Conservation (phyloP, 495 filamentous ascomycete genomes). For the Tuber calosporum region DNA sequence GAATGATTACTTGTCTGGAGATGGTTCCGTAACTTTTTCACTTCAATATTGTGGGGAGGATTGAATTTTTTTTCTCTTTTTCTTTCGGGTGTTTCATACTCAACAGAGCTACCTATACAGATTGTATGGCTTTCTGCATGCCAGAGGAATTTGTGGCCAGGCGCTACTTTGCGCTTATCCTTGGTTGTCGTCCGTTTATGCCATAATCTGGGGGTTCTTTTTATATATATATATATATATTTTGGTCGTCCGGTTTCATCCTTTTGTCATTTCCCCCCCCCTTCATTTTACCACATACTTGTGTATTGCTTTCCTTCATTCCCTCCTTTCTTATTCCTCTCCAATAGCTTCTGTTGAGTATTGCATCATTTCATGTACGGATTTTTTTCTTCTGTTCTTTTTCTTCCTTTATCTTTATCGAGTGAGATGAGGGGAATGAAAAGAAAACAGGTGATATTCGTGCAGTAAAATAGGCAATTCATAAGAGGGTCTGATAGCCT, state of each 20-base stretch:
- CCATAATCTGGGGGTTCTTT: not conserved
- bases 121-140: not conserved
- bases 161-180: not conserved
- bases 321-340: slow-evolving; percentile 21
- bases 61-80: not conserved
- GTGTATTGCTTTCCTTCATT: slow-evolving; percentile 5
- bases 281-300: not conserved
- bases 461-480: not conserved
- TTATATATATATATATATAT: not conserved
- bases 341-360: slow-evolving; percentile 24
- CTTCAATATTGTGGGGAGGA: slow-evolving; percentile 1
- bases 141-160: not conserved
- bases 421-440: not conserved
- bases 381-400: slow-evolving; percentile 26
- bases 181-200: not conserved
- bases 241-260: not conserved
- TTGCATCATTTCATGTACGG: slow-evolving; percentile 14
- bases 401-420: not conserved
- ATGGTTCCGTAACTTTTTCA: slow-evolving; percentile 18
- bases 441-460: not conserved
- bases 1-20: slow-evolving; percentile 25
- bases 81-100: slow-evolving; percentile 5
- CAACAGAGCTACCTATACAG: slow-evolving; percentile 1
- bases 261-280: not conserved
- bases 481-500: not conserved